These are phyloP conservation scores for Hypoxylon rubiginosum DNA, from an alignment of 2,329 filamentous ascomycete genomes.

Conservation along the genomic window DNA sequence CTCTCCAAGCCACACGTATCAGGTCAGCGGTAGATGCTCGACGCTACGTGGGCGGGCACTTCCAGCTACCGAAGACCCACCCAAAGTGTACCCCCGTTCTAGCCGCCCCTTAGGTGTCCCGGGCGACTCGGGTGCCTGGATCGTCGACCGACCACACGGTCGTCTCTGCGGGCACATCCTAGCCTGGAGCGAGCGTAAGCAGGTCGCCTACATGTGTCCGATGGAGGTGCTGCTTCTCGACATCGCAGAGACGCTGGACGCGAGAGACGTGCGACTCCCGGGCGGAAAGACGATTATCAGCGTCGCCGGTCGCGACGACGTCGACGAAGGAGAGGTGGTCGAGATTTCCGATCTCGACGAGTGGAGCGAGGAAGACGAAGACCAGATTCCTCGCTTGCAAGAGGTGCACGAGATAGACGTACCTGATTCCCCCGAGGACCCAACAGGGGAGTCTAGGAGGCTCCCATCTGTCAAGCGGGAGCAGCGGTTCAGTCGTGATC, in stretches of 20 bases:
- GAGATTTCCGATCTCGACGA: constrained; percentile 45
- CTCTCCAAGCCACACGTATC: constrained; percentile 81
- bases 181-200: constrained; percentile 85
- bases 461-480: constrained; percentile 21
- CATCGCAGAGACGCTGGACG: constrained; percentile 82
- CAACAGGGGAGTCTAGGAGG: constrained; percentile 17
- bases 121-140: constrained; percentile 93
- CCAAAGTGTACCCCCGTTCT: constrained; percentile 38
- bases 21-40: constrained; percentile 62
- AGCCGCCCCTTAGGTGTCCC: constrained; percentile 73
- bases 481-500: constrained; percentile 23
- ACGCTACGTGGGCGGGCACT: constrained; percentile 27
- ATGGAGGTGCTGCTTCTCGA: constrained; percentile 93
- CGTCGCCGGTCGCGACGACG: constrained; percentile 32
- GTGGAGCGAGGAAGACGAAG: constrained; percentile 41
- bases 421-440: background rate
- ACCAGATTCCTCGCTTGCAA: constrained; percentile 16
- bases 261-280: constrained; percentile 77
- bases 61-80: constrained; percentile 30
- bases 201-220: constrained; percentile 90
- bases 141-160: constrained; percentile 83
- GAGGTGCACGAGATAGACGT: constrained; percentile 8
- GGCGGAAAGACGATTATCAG: constrained; percentile 64
- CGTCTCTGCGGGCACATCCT: constrained; percentile 90
- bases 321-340: constrained; percentile 34